Evolutionary conservation across 345 rosid genomes (phyloP).

Genomic region (Atalantia buxifolia): DNA sequence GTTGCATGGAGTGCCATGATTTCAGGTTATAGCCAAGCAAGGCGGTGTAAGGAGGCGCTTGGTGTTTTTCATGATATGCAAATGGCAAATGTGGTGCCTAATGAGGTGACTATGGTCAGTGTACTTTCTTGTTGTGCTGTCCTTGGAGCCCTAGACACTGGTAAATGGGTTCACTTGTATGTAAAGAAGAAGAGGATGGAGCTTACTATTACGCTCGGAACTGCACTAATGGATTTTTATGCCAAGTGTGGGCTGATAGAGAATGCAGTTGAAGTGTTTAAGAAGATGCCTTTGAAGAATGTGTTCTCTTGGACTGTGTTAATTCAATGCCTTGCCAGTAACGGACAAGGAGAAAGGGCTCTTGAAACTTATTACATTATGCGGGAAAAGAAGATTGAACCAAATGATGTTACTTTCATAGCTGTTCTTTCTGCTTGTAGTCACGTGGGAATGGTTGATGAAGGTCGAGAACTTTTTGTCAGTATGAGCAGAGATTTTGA

Average conservation of each 20-base stretch:
- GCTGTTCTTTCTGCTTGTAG: conserved; percentile 39
- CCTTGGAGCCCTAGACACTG: conserved; percentile 36
- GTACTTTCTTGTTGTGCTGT: conserved; percentile 39
- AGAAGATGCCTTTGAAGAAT: conserved; percentile 28
- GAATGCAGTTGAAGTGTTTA: conserved; percentile 31
- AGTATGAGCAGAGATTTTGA: conserved; percentile 36
- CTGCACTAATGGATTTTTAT: conserved; percentile 35
- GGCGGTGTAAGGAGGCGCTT: conserved; percentile 34
- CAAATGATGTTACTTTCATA: conserved; percentile 37
- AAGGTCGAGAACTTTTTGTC: conserved; percentile 28
- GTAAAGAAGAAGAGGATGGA: conserved; percentile 28
- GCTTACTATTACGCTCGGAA: conserved; percentile 36
- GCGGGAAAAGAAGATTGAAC: conserved; percentile 23
- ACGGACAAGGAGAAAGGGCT: conserved; percentile 39
- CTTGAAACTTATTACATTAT: conserved; percentile 27
- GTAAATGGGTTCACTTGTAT: conserved; percentile 39
- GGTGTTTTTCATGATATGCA: conserved; percentile 37
- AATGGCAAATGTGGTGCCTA: conserved; percentile 25
- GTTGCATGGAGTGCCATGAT: conserved; percentile 39
- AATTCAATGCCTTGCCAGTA: conserved; percentile 42
- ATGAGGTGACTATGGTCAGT: conserved; percentile 41
- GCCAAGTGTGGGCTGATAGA: conserved; percentile 35
- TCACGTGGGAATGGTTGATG: conserved; percentile 32
- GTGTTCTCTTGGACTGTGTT: conserved; percentile 36
- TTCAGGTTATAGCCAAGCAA: conserved; percentile 35